These are phyloP conservation scores for Protostelium mycophagum DNA, from an alignment of 78 protist species.

Conservation along the genomic window DNA sequence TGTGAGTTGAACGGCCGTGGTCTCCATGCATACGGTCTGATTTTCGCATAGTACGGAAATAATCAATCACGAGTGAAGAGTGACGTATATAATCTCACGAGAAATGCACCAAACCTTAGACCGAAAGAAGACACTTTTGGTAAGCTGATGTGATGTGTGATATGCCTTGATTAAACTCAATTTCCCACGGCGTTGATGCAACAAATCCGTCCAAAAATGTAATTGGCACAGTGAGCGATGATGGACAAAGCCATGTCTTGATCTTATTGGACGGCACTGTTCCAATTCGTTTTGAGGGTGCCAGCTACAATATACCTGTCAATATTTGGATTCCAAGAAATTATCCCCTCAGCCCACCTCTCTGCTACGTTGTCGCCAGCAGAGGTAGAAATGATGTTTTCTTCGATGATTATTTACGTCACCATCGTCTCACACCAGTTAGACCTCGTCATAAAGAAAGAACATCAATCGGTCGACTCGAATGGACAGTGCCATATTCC, in stretches of 20 bases:
- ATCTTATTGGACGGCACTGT: not conserved
- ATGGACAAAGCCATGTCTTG: not conserved
- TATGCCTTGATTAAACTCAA: not conserved
- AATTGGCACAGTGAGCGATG: not conserved
- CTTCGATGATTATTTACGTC: no score
- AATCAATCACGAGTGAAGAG: not conserved
- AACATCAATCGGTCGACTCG: not conserved
- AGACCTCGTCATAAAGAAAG: not conserved
- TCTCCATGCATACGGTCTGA: not conserved
- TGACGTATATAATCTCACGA: not conserved
- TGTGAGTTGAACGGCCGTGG: not conserved
- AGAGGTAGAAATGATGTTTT: not conserved
- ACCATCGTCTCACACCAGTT: not conserved
- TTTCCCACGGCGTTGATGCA: no score
- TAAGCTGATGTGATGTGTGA: not conserved
- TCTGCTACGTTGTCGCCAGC: not conserved
- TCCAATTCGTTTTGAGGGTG: not conserved
- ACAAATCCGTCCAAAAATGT: no score
- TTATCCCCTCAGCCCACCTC: not conserved
- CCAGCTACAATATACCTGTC: not conserved
- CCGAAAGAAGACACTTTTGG: not conserved
- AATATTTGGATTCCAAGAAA: not conserved
- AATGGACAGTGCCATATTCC: not conserved
- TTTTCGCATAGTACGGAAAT: not conserved
- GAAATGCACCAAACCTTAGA: not conserved